Conservation (phyloP, 306 rosid genomes). For the Cicer bijugum region DNA sequence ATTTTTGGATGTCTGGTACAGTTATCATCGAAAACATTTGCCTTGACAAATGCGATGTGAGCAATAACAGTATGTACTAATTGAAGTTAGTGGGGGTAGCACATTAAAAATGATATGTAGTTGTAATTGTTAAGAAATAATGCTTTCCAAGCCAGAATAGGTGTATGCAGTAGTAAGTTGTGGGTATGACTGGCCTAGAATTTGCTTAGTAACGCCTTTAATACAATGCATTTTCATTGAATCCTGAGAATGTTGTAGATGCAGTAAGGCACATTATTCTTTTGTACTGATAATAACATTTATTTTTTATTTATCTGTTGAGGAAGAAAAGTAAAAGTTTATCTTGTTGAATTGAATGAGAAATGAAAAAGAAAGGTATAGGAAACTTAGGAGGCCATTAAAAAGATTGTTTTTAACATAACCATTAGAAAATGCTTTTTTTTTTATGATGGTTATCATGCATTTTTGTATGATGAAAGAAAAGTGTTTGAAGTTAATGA, state of each 20-base stretch:
- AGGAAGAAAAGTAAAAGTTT: too few species aligned
- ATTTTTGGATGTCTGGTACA: neutral
- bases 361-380: too few species aligned
- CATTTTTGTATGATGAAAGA: too few species aligned
- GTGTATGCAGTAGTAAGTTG: neutral
- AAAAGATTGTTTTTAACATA: too few species aligned
- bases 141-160: neutral
- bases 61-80: neutral
- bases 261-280: neutral
- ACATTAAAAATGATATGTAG: neutral
- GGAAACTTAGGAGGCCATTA: too few species aligned
- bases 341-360: too few species aligned
- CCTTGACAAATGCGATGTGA: slow-evolving; percentile 4
- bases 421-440: too few species aligned
- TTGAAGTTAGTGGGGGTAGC: neutral
- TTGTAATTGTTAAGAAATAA: neutral
- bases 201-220: neutral
- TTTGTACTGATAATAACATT: neutral
- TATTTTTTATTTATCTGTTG: neutral
- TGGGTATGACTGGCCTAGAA: neutral
- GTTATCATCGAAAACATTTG: neutral
- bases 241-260: neutral
- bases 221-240: slow-evolving; percentile 4
- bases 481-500: too few species aligned
- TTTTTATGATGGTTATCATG: too few species aligned